Evolutionary conservation across 2,329 filamentous ascomycete species (phyloP).

Genomic region (Xylariomycetidae sp.): DNA sequence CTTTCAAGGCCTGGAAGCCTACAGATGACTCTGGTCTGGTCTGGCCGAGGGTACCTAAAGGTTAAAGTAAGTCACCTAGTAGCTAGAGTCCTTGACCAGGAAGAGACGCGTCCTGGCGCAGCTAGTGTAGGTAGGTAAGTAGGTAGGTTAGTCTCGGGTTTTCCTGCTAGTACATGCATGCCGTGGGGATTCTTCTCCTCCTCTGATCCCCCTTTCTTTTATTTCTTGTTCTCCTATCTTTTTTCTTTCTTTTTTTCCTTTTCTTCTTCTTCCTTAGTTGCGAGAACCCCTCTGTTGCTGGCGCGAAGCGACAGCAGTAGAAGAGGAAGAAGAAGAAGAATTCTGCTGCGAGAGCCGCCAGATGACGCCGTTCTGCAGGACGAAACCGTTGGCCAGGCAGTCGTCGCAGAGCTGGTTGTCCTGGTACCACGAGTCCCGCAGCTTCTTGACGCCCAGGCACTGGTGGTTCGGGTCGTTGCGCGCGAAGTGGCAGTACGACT

Average conservation of each 20-base stretch:
- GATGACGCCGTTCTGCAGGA: constrained; percentile 20
- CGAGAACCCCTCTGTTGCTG: background rate
- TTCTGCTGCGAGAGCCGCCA: constrained; percentile 8
- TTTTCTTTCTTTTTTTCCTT: background rate
- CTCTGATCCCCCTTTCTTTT: background rate
- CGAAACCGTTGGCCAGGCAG: constrained; percentile 31
- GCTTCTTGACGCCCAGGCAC: constrained; percentile 63
- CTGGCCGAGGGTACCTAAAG: too few relatives aligned
- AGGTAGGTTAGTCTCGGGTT: too few relatives aligned
- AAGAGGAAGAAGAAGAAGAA: background rate
- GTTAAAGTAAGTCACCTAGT: too few relatives aligned
- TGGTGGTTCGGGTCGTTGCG: constrained; percentile 67
- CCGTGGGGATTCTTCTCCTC: too few relatives aligned
- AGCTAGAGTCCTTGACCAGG: too few relatives aligned
- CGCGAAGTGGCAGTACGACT: constrained; percentile 70
- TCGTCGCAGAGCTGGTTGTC: constrained; percentile 43
- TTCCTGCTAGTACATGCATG: too few relatives aligned
- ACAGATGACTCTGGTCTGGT: too few relatives aligned
- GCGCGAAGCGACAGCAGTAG: background rate
- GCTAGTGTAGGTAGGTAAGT: too few relatives aligned
- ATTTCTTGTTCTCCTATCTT: background rate
- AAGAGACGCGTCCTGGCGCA: too few relatives aligned
- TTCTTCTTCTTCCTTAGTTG: background rate
- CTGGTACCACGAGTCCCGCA: constrained; percentile 57
- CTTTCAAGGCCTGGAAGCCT: too few relatives aligned